Evolutionary conservation across 139 green algal genomes (phyloP).

Genomic region (Coelastrella sp.): DNA sequence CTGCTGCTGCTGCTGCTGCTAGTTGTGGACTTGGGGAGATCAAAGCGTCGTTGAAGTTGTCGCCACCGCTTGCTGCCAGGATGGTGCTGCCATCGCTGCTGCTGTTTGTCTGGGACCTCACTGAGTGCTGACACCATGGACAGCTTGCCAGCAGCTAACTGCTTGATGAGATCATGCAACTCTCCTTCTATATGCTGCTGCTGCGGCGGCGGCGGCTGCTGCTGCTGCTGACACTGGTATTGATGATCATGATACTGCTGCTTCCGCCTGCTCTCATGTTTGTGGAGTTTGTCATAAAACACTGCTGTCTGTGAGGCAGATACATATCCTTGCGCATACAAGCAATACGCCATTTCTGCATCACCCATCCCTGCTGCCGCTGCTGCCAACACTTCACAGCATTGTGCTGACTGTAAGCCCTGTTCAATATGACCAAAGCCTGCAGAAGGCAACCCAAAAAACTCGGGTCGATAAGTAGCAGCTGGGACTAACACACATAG

Average conservation of each 20-base stretch:
- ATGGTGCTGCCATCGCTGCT: constrained; percentile 22
- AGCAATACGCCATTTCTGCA: constrained; percentile 14
- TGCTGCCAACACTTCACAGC: not conserved
- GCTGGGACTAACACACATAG: not conserved
- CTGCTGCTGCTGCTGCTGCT: constrained; percentile 27
- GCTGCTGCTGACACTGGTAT: not conserved
- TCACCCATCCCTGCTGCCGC: constrained; percentile 30
- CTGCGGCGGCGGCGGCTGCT: not conserved
- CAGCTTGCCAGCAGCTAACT: constrained; percentile 21
- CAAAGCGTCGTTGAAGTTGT: not conserved
- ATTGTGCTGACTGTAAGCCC: not conserved
- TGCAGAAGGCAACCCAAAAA: not conserved
- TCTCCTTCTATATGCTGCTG: not conserved
- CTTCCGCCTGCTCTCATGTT: not conserved
- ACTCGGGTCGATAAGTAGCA: not conserved
- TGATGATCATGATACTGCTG: constrained; percentile 4
- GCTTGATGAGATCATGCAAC: not conserved
- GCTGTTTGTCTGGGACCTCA: not conserved
- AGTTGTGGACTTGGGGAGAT: constrained; percentile 9
- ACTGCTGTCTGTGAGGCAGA: too few species aligned
- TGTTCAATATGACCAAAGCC: not conserved
- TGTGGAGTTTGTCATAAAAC: too few species aligned
- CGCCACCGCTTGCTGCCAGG: not conserved
- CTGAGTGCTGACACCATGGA: not conserved
- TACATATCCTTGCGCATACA: not conserved